Evolutionary conservation across 164 flowering plant genomes (phyloP).

Genomic region (Annona cherimola): DNA sequence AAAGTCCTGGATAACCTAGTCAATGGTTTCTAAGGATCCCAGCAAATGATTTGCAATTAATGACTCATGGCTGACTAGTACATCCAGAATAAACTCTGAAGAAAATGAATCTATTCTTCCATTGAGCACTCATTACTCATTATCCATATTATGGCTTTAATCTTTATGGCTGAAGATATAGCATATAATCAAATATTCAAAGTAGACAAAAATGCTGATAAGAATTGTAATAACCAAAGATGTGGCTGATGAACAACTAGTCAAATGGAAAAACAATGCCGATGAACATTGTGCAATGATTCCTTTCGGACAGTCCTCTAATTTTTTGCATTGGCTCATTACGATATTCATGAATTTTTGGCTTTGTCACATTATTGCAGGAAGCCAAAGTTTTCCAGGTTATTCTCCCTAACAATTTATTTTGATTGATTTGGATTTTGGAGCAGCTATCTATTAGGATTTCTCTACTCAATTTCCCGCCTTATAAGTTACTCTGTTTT

Average conservation of each 20-base stretch:
- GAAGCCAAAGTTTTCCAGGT: background rate
- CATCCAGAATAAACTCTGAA: too few species aligned
- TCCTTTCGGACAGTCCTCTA: background rate
- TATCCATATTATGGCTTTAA: too few species aligned
- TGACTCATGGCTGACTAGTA: background rate
- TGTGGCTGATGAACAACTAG: background rate
- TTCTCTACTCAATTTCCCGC: slow-evolving; percentile 92
- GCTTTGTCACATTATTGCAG: background rate
- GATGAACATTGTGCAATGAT: background rate
- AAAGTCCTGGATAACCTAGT: background rate
- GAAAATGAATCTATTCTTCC: too few species aligned
- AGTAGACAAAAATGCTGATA: too few species aligned
- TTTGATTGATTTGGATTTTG: slow-evolving; percentile 9
- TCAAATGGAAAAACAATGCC: background rate
- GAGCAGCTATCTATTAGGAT: slow-evolving; percentile 87
- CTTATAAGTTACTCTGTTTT: slow-evolving; percentile 84
- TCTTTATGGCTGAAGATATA: too few species aligned
- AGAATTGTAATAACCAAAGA: too few species aligned
- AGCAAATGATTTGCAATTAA: background rate
- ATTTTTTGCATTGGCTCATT: background rate
- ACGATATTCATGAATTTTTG: background rate
- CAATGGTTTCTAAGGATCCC: too few species aligned
- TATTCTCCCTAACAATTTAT: slow-evolving; percentile 1
- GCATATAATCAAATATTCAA: too few species aligned
- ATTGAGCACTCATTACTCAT: too few species aligned